Percentiles rank a stretch among this genome's conserved stretches.
Conservation (phyloP, 2,329 filamentous ascomycete species). For the Penicillium sp. region DNA sequence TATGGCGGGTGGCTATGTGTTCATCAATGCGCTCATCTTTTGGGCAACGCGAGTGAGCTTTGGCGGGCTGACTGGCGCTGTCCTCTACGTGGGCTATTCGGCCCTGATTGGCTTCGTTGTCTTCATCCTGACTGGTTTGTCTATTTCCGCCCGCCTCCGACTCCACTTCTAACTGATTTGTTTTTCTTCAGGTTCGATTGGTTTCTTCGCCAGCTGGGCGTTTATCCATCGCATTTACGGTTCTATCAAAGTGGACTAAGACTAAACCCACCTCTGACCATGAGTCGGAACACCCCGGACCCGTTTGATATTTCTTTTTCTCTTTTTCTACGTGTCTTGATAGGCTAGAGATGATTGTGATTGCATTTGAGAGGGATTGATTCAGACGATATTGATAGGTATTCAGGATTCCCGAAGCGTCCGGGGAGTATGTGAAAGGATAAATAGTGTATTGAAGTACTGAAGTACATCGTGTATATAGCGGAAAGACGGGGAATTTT, state of each 20-base stretch:
- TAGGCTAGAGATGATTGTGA: constrained; percentile 6
- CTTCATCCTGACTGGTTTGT: constrained; percentile 87
- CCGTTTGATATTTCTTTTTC: background rate
- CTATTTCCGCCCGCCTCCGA: background rate
- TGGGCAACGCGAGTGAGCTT: constrained; percentile 85
- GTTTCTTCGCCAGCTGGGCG: constrained; percentile 90
- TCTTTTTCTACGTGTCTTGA: constrained; percentile 5
- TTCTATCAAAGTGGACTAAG: constrained; percentile 95
- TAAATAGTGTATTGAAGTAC: background rate
- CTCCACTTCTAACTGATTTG: background rate
- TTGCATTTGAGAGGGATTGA: constrained; percentile 6
- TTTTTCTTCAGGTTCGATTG: constrained; percentile 69
- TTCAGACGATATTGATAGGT: background rate
- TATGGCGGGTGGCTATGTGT: constrained; percentile 86
- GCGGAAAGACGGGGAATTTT: background rate
- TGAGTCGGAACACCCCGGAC: constrained; percentile 3
- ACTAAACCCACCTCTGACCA: background rate
- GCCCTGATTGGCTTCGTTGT: constrained; percentile 83
- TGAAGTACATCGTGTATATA: background rate
- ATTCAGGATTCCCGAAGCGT: background rate
- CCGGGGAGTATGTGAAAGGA: background rate
- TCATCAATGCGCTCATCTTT: constrained; percentile 84
- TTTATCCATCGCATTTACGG: constrained; percentile 92
- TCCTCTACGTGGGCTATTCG: constrained; percentile 92
- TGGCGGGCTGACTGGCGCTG: constrained; percentile 75